Conservation (phyloP, 2,329 filamentous ascomycete species). For the Neofusicoccum umdonicola region DNA sequence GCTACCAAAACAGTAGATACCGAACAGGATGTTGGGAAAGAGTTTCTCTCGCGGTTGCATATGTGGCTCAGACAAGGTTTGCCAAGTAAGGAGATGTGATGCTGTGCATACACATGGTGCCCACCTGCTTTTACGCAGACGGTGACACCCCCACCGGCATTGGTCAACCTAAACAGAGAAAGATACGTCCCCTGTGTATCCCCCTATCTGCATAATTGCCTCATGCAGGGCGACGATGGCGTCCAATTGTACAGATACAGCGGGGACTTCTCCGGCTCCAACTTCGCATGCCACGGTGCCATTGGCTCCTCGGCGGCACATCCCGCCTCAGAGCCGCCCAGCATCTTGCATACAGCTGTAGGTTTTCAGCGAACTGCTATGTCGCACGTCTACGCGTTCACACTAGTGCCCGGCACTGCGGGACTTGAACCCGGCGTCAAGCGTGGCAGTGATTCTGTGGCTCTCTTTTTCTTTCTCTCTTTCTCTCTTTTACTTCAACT, state of each 20-base stretch:
- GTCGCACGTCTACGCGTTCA: background rate
- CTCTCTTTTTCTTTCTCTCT: background rate
- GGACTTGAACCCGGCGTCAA: background rate
- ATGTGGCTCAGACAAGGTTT: background rate
- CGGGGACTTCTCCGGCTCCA: no score
- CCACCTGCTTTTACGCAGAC: background rate
- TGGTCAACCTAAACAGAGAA: background rate
- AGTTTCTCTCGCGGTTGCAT: background rate
- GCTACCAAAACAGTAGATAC: background rate
- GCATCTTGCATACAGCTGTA: background rate
- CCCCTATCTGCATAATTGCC: background rate
- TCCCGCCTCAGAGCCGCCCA: background rate
- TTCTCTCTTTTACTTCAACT: background rate
- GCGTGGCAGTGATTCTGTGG: slow-evolving; percentile 2
- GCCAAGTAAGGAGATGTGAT: background rate
- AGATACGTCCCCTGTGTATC: background rate
- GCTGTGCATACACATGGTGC: background rate
- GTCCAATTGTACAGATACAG: no score
- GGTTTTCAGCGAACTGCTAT: background rate
- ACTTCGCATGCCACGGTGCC: no score
- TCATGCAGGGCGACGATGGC: background rate
- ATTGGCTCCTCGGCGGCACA: no score
- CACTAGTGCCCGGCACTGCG: background rate
- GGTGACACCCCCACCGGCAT: background rate
- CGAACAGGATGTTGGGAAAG: background rate